These are phyloP conservation scores for Leccinum aurantiacum DNA, from an alignment of 768 basidiomycete species.

Conservation along the genomic window DNA sequence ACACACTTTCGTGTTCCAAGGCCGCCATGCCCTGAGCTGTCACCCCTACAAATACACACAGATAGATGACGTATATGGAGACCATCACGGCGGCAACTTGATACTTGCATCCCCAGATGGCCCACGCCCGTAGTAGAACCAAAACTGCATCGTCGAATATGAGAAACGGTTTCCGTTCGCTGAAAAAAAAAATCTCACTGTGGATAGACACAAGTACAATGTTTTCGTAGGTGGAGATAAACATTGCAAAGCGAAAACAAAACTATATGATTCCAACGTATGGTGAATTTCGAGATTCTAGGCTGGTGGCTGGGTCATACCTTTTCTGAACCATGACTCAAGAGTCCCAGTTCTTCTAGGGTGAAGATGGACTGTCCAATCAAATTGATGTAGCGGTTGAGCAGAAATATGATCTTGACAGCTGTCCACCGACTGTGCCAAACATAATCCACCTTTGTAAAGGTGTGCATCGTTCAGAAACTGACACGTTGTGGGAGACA, in stretches of 20 bases:
- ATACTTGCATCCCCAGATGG: neutral
- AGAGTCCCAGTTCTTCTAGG: conserved; percentile 15
- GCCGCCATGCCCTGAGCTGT: neutral
- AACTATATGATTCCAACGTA: neutral
- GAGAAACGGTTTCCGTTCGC: neutral
- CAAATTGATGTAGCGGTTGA: conserved; percentile 20
- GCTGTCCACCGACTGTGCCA: conserved; percentile 13
- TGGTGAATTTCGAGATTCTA: neutral
- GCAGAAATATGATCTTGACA: conserved; percentile 14
- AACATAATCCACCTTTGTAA: conserved; percentile 6
- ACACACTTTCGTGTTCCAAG: neutral
- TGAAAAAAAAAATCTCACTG: neutral
- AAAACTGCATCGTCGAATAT: neutral
- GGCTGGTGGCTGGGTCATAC: neutral
- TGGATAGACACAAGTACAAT: neutral
- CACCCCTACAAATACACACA: neutral
- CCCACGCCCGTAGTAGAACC: neutral
- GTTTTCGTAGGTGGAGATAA: neutral
- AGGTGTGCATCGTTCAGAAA: neutral
- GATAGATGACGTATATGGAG: neutral
- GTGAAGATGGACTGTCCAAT: conserved; percentile 7
- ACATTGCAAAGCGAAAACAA: neutral
- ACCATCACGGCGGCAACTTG: neutral
- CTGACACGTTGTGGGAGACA: neutral
- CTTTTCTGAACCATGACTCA: conserved; percentile 11